phyloP scores from a whole-genome alignment of 352 stramenopile species.

The Pythium scleroteichum region DNA sequence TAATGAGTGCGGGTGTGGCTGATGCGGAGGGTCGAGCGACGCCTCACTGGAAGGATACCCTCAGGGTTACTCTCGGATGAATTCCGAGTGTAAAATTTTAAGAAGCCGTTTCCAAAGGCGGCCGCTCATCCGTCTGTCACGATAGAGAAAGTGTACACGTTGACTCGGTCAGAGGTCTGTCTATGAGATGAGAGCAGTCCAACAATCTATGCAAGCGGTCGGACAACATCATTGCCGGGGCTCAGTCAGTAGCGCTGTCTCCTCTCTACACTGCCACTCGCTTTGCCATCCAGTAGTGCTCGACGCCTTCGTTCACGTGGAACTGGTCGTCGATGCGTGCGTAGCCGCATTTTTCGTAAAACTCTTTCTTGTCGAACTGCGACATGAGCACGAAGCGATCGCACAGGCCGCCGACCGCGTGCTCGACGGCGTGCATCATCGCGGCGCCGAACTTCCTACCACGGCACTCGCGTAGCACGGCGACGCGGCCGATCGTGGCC shows the following conservation, averaged over 20 bases:
- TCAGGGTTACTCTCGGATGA: no score
- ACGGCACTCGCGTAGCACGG: slow-evolving; percentile 51
- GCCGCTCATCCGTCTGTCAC: no score
- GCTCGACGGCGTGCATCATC: slow-evolving; percentile 47
- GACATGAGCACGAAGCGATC: slow-evolving; percentile 49
- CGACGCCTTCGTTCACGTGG: slow-evolving; percentile 52
- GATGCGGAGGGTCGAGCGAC: no score
- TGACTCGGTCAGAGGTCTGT: no score
- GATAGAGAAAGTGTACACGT: no score
- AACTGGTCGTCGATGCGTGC: slow-evolving; percentile 48
- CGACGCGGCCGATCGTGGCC: slow-evolving; percentile 63
- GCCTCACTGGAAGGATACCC: no score
- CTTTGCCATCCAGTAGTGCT: slow-evolving; percentile 46
- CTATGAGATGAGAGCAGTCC: no score
- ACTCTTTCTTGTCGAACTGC: slow-evolving; percentile 50
- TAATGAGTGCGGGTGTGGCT: not conserved
- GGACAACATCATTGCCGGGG: no score
- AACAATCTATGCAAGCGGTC: no score
- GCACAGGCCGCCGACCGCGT: slow-evolving; percentile 29
- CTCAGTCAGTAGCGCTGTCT: no score
- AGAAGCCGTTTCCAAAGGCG: no score
- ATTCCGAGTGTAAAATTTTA: no score
- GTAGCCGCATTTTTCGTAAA: slow-evolving; percentile 78
- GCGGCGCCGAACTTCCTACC: slow-evolving; percentile 51
- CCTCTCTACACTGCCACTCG: not conserved